Evolutionary conservation across 2,329 filamentous ascomycete species (phyloP), one percentile per base, ranked within the genome.

Genomic region (Lasiodiplodia citricola): DNA sequence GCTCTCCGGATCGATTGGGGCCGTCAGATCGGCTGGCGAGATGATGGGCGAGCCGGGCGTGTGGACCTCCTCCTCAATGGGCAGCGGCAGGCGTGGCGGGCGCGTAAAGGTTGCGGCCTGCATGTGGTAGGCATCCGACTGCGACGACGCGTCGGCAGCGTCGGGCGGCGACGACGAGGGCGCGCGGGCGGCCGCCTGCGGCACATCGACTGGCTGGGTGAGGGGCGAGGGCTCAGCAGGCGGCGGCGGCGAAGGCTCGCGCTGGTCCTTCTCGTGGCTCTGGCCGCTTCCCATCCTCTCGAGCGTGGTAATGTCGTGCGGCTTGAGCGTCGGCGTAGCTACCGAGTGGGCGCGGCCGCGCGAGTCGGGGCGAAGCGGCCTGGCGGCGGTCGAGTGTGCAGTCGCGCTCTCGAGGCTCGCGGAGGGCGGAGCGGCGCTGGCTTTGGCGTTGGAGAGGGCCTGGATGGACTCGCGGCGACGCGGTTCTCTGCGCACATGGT

Each of bases 1-100:
- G 37, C 83, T 83, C 70, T 72, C 73, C 50, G 78, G 75, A 66
- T 82, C 80, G 21, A 83, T 74, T 16, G 80, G 77, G 86, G 87
- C 70, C 80, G 80, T 70, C 83, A 85, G 69, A 77, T 93, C 91
- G 35, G 90, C 85, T 1, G 93, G 87, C 7, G 91, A 89, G 71
- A 95, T 88, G 72, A 97, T 95, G 66, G 95, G 95, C 55, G 94
- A 97, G 31, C 94, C 94, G 1, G 95, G 95, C 0, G 92, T 93
- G 74, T 96, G 91, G 16, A 92, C 87, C 78, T 97, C 94, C 83
- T 97, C 93, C 75, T 96, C 94, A 74, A 98, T 97, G 67, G 95
- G 94, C 69, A 98, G 87, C 69, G 95, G 95, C 75, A 98, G 85
- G 70, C 95, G 91, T 63, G 95, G 95, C 56, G 95, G 95, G n/a